A percentile compares a stretch with the other conserved stretches of the same genome.
These are phyloP conservation scores for Lasiodiplodia gonubiensis DNA, from an alignment of 2,329 filamentous ascomycete genomes.

Conservation along the genomic window DNA sequence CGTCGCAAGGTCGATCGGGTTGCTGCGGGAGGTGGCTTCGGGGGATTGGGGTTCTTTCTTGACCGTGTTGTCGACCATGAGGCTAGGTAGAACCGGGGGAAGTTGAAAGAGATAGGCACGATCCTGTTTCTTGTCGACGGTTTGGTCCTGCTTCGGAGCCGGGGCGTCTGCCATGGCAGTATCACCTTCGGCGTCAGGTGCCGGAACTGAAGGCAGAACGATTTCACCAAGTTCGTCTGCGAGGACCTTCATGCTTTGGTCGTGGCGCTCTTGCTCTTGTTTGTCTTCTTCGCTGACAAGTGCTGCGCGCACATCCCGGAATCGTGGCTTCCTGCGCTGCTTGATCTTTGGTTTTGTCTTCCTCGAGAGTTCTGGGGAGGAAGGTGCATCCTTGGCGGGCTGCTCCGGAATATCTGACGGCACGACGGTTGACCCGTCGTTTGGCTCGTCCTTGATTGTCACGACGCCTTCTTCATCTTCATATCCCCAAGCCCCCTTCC, in stretches of 20 bases:
- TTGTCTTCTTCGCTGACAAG: slow-evolving; percentile 60
- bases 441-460: slow-evolving; percentile 60
- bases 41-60: slow-evolving; percentile 32
- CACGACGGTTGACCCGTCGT: slow-evolving; percentile 52
- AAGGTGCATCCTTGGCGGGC: slow-evolving; percentile 36
- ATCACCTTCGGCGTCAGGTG: slow-evolving; percentile 45
- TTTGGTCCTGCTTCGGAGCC: slow-evolving; percentile 24
- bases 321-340: slow-evolving; percentile 31
- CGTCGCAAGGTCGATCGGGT: slow-evolving; percentile 21
- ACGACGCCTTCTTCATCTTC: slow-evolving; percentile 45
- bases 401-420: slow-evolving; percentile 34
- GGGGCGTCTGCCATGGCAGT: slow-evolving; percentile 42
- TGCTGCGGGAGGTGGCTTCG: slow-evolving; percentile 1
- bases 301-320: slow-evolving; percentile 32
- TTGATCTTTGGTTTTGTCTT: slow-evolving; percentile 38
- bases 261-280: slow-evolving; percentile 56
- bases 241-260: slow-evolving; percentile 54
- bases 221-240: slow-evolving; percentile 54
- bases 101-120: slow-evolving; percentile 69
- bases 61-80: slow-evolving; percentile 48
- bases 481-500: slow-evolving; percentile 54
- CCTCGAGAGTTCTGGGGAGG: slow-evolving; percentile 40
- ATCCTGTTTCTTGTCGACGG: slow-evolving; percentile 54
- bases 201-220: slow-evolving; percentile 27
- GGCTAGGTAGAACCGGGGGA: slow-evolving; percentile 65